Conservation (phyloP, 768 basidiomycete species). For the Suillus occidentalis region DNA sequence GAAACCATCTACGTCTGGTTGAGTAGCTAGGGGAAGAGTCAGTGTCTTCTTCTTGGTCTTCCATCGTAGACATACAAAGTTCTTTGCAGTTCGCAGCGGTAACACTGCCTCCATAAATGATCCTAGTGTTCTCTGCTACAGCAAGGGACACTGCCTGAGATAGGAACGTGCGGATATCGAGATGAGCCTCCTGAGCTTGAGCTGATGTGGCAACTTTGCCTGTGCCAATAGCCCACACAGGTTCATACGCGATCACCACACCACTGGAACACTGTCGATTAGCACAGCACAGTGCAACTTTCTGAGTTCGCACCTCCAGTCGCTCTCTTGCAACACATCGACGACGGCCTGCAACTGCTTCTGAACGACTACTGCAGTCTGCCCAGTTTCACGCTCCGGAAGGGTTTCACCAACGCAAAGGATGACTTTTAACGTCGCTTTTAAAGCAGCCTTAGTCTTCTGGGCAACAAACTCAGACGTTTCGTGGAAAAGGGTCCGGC, state of each 20-base stretch:
- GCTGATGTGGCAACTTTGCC: conserved; percentile 89
- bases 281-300: background rate
- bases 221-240: conserved; percentile 99
- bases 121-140: conserved; percentile 73
- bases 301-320: conserved; percentile 71
- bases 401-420: conserved; percentile 97
- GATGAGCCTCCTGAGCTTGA: conserved; percentile 95
- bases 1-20: conserved; percentile 93
- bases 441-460: conserved; percentile 85
- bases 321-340: conserved; percentile 52
- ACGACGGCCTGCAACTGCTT: conserved; percentile 79
- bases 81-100: conserved; percentile 86
- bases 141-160: conserved; percentile 57
- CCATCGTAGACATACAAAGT: conserved; percentile 58
- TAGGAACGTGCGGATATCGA: conserved; percentile 77
- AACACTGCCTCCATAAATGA: conserved; percentile 97
- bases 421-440: conserved; percentile 78
- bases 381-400: conserved; percentile 74
- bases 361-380: conserved; percentile 80
- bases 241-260: conserved; percentile 94
- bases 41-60: background rate
- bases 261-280: conserved; percentile 46
- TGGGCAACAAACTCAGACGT: conserved; percentile 76
- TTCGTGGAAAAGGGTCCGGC: conserved; percentile 91
- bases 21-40: conserved; percentile 47